phyloP scores from a whole-genome alignment of 2,329 filamentous ascomycete genomes.

The Cladorrhinum sp. region DNA sequence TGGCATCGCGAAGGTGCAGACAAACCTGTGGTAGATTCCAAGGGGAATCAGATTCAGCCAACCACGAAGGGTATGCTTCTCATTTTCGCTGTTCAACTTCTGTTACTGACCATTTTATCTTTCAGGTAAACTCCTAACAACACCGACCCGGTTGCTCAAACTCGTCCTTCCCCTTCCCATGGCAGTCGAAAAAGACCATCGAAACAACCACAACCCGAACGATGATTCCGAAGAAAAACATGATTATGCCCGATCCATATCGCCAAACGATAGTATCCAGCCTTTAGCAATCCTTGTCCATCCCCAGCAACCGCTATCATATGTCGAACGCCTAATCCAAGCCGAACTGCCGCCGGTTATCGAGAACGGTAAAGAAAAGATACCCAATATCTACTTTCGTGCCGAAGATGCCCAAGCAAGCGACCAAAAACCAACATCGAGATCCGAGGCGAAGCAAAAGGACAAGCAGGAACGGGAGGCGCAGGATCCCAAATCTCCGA shows the following conservation, averaged over 20 bases:
- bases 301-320: conserved; percentile 86
- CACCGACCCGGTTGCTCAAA: conserved; percentile 76
- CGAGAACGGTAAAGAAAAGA: conserved; percentile 63
- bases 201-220: conserved; percentile 31
- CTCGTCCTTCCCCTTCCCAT: conserved; percentile 69
- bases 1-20: conserved; percentile 64
- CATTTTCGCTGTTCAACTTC: neutral
- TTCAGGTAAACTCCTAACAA: conserved; percentile 71
- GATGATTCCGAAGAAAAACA: conserved; percentile 13
- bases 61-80: conserved; percentile 33
- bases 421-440: conserved; percentile 38
- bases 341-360: conserved; percentile 73
- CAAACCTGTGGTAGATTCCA: conserved; percentile 33
- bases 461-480: conserved; percentile 26
- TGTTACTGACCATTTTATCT: conserved; percentile 1
- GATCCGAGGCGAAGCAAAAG: conserved; percentile 34
- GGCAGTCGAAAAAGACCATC: conserved; percentile 40
- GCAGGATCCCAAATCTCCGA: conserved; percentile 22
- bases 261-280: conserved; percentile 56
- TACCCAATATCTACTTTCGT: conserved; percentile 73
- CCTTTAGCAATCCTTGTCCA: conserved; percentile 83
- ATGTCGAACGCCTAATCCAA: conserved; percentile 84
- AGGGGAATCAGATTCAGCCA: conserved; percentile 26
- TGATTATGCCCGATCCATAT: conserved; percentile 35
- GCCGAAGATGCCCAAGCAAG: conserved; percentile 71